Evolutionary conservation across 202 grass and related monocot genomes (phyloP), one percentile per base, ranked within the genome.

Genomic region (Elaeis oleifera): DNA sequence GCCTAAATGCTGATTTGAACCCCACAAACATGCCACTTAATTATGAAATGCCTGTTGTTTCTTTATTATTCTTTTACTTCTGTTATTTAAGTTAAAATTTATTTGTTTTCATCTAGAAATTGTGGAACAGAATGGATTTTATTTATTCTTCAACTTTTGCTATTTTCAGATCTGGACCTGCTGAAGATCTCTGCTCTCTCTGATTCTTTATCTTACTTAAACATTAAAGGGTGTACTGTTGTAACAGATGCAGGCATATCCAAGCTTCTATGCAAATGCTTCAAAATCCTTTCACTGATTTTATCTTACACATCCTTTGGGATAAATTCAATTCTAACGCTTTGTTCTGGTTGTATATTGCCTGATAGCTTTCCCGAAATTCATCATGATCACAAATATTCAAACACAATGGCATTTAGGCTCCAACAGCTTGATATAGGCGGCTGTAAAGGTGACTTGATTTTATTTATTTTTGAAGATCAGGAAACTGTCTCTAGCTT

Each of bases 241-340:
- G 71, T 95, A 76, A 85, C 90, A 71, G 90, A 95, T 25, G 60
- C 71, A 23, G 85, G 79, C 58, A 82, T 95, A 81, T 82, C 90
- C 64, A 67, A 23, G 67, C 66, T 89, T 71, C 64, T 95, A 49
- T 18, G 67, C 36, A 89, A 73, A 66, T 95, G 79, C 65, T 65
- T 53, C 54, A 83, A 71, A 62, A 86, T 95, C 18, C 82, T 83
- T 69, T 89, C 85, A 1, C 60, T 95, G 67, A 19, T 95, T 74
- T 48, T 95, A 69, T 95, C 85, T 44, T 83, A 74, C 75, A 95
- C 90, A 70, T 78, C 58, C 24, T 83, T 95, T 57, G 85, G 85
- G 61, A 76, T 61, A 63, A 69, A 59, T n/a, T 95, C 90, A 16
- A 69, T 89, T 76, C 67, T 23, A 70, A 58, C 55, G 0, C 74